Conservation (phyloP, 1,139 yeast genomes). For the Candida frijolesensis region DNA sequence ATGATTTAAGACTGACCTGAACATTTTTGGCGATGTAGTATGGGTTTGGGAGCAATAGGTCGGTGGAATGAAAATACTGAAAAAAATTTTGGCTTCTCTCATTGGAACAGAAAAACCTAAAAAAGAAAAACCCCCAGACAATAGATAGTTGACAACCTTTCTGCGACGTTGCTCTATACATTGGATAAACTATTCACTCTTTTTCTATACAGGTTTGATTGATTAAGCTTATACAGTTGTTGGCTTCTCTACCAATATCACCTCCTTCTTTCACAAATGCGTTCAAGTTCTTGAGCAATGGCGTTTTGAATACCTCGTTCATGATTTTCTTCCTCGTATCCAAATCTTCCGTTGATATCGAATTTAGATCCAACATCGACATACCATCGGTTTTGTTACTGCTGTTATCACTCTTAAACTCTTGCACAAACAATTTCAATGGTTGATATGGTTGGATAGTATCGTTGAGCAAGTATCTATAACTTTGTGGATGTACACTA, state of each 20-base stretch:
- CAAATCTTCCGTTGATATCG: slow-evolving; percentile 55
- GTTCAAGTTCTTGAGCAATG: slow-evolving; percentile 53
- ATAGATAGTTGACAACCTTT: not conserved
- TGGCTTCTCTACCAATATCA: slow-evolving; percentile 66
- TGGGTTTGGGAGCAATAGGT: not conserved
- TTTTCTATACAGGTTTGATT: slow-evolving; percentile 1
- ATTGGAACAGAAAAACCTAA: not conserved
- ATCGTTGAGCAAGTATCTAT: slow-evolving; percentile 54
- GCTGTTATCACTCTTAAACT: slow-evolving; percentile 15
- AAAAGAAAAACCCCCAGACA: not conserved
- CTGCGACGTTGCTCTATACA: not conserved
- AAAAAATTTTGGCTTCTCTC: not conserved
- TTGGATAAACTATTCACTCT: not conserved
- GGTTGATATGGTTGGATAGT: slow-evolving; percentile 56
- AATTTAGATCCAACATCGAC: slow-evolving; percentile 33
- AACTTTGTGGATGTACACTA: slow-evolving; percentile 47
- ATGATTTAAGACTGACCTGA: slow-evolving; percentile 6
- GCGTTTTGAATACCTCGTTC: slow-evolving; percentile 52
- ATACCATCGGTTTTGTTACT: slow-evolving; percentile 27
- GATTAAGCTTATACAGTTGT: slow-evolving; percentile 24
- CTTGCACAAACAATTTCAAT: slow-evolving; percentile 52
- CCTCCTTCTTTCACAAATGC: slow-evolving; percentile 71
- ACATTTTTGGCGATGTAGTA: slow-evolving; percentile 2
- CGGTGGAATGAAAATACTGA: not conserved
- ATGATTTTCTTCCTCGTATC: slow-evolving; percentile 61